These are phyloP conservation scores for Gnetum montanum DNA, from an alignment of 75 land plant genomes.

Conservation along the genomic window DNA sequence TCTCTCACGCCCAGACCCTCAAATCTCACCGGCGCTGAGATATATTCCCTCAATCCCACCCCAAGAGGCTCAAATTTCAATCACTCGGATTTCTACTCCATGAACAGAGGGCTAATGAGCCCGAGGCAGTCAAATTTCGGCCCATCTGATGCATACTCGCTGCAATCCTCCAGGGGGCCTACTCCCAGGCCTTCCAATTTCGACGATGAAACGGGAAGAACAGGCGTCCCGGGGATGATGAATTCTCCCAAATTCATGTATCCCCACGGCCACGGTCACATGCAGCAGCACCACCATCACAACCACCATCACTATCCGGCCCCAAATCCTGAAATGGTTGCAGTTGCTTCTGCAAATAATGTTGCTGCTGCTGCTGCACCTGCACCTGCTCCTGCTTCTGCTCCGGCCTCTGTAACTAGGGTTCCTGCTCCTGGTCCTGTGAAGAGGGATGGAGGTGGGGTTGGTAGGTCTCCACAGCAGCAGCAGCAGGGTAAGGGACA, in stretches of 20 bases:
- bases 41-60: conserved; percentile 78
- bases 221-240: conserved; percentile 3
- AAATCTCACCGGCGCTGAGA: conserved; percentile 88
- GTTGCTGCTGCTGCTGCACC: conserved; percentile 30
- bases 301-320: conserved; percentile 8
- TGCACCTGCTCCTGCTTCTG: conserved; percentile 8
- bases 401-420: background rate
- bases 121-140: conserved; percentile 70
- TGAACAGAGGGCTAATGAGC: conserved; percentile 33
- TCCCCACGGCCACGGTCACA: background rate
- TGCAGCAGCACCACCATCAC: background rate
- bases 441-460: background rate
- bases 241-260: conserved; percentile 19
- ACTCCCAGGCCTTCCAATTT: conserved; percentile 51
- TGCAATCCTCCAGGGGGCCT: conserved; percentile 51
- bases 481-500: conserved; percentile 15
- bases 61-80: conserved; percentile 88
- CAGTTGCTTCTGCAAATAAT: conserved; percentile 17
- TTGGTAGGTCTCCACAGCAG: conserved; percentile 5
- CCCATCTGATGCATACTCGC: conserved; percentile 37
- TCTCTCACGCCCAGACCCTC: conserved; percentile 71
- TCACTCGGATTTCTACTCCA: conserved; percentile 72
- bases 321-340: conserved; percentile 10
- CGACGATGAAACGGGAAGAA: conserved; percentile 20
- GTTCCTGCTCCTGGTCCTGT: background rate